Base-by-base conservation (phyloP, 148 eudicot species). In the Silene latifolia region DNA sequence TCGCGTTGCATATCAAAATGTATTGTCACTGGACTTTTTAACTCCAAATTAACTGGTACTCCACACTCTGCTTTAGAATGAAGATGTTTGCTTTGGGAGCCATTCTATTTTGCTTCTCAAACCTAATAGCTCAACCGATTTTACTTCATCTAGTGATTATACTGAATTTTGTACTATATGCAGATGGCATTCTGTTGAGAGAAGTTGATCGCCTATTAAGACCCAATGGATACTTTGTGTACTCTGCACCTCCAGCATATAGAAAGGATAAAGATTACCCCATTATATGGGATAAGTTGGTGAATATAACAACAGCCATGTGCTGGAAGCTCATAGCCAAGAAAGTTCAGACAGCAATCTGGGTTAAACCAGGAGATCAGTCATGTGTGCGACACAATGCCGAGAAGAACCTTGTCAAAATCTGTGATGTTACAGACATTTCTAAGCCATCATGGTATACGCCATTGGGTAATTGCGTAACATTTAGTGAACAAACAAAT, bases 161-260 rank as follows among this genome's bases (percentile, higher is more conserved):
- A 19, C 59, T 5, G 46, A 11, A 21, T 64, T 57, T 15, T 75
- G 19, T 72, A 13, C 54, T 27, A 66, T 78, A 18, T 72, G 64
- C 86, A 95, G 97, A 90, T 82, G 98, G 99, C 73, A 85, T 95
- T 79, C 78, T 92, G 13, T 83, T 95, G 66, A 95, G 83, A 82
- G 99, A 95, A 79, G 84, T 90, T 63, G 88, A 92, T 79, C 97
- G 98, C 39, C 83, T 95, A 53, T 80, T 95, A 73, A 87, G 97
- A 59, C 79, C 91, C 21, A 87, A 95, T 82, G 99, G 99, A 60
- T 95, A 95, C 79, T 95, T 95, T 81, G 91, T 90, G 19, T 95
- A 92, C 82, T 95, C 98, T 58, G 98, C 97, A 69, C 99, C 99
- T 64, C 99, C 99, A 17, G 99, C 97, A 25, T 95, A 95, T 74